Evolutionary conservation across 305 asterid species (phyloP).

Genomic region (Plantago lanceolata): DNA sequence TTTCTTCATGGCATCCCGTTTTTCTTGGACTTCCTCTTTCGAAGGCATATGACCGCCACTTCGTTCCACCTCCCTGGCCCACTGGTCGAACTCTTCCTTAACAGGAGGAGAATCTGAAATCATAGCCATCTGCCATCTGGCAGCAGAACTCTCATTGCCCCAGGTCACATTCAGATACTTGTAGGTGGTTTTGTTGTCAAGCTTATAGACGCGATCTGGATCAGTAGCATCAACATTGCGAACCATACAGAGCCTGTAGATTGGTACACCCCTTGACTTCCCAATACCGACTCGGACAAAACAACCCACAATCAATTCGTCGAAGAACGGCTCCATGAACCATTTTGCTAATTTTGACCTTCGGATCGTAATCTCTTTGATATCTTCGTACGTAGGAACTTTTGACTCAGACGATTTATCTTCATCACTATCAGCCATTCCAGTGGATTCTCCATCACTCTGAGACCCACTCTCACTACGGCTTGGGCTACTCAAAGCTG

Average conservation of each 20-base stretch:
- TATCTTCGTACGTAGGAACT: conserved; percentile 71
- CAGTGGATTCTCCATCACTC: conserved; percentile 77
- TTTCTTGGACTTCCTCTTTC: conserved; percentile 75
- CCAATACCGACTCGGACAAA: conserved; percentile 96
- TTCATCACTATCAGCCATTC: conserved; percentile 86
- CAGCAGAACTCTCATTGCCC: conserved; percentile 92
- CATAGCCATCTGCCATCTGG: conserved; percentile 99
- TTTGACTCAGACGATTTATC: conserved; percentile 69
- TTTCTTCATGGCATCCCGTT: conserved; percentile 78
- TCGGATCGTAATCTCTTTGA: conserved; percentile 76
- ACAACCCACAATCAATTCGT: conserved; percentile 89
- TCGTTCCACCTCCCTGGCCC: conserved; percentile 88
- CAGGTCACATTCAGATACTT: conserved; percentile 82
- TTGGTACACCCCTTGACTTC: conserved; percentile 71
- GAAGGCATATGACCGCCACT: conserved; percentile 76
- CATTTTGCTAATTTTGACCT: conserved; percentile 88
- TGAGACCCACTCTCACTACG: conserved; percentile 72
- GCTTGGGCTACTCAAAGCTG: conserved; percentile 66
- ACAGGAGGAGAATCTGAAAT: conserved; percentile 75
- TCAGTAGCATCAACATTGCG: conserved; percentile 78
- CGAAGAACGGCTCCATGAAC: conserved; percentile 98
- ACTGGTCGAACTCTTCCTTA: conserved; percentile 77
- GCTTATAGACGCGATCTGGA: conserved; percentile 75
- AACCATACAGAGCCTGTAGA: conserved; percentile 82
- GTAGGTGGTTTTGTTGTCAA: conserved; percentile 81